phyloP scores from a whole-genome alignment of 116 monocot species.

The Posidonia oceanica region DNA sequence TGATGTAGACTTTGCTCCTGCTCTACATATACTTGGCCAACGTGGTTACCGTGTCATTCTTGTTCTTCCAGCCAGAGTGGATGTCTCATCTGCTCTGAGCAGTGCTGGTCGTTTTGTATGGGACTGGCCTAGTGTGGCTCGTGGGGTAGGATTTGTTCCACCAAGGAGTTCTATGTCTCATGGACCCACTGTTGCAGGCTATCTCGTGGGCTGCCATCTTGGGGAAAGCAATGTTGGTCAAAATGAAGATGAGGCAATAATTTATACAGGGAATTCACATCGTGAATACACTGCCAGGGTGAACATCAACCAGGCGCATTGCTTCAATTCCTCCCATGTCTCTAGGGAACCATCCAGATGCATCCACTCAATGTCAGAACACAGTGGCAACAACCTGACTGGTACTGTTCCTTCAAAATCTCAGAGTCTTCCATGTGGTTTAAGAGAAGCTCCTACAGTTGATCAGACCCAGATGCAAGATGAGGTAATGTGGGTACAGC shows the following conservation, averaged over 20 bases:
- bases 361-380: constrained; percentile 14
- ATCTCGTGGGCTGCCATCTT: not conserved
- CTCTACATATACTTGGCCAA: constrained; percentile 91
- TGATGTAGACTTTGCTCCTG: constrained; percentile 89
- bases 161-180: constrained; percentile 8
- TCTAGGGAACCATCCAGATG: constrained; percentile 18
- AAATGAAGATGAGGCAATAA: constrained; percentile 69
- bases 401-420: constrained; percentile 24
- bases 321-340: constrained; percentile 18
- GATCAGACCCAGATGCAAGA: constrained; percentile 25
- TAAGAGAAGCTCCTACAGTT: constrained; percentile 14
- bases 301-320: constrained; percentile 18
- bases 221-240: constrained; percentile 22
- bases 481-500: constrained; percentile 39
- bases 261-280: constrained; percentile 35
- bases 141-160: constrained; percentile 67
- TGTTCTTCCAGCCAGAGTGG: constrained; percentile 54
- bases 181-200: not conserved
- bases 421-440: constrained; percentile 27
- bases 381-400: constrained; percentile 13
- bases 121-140: constrained; percentile 87
- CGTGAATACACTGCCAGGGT: constrained; percentile 11
- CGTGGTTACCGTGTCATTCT: constrained; percentile 83
- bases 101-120: constrained; percentile 81
- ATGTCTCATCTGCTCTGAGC: constrained; percentile 57